phyloP scores from a whole-genome alignment of 108 stramenopile genomes.

The Ochromonas danica region DNA sequence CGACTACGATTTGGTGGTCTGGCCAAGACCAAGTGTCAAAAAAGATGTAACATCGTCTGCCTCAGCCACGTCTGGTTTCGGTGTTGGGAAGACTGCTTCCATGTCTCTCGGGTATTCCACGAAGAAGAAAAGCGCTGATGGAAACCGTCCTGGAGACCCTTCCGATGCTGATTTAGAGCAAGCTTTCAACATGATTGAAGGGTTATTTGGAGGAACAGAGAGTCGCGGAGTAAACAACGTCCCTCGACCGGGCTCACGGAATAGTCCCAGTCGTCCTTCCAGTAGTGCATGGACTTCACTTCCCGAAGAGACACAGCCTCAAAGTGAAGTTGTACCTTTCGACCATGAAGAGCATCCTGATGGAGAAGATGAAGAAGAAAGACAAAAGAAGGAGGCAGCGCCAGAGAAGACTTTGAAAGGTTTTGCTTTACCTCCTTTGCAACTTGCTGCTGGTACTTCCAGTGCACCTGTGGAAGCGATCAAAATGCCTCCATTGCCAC shows the following conservation, averaged over 20 bases:
- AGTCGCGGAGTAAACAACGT: no score
- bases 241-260: no score
- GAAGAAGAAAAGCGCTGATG: not conserved
- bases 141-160: not conserved
- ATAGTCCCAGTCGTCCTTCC: not conserved
- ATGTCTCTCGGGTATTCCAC: no score
- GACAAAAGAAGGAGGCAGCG: not conserved
- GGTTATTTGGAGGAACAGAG: not conserved
- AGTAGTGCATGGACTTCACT: not conserved
- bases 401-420: slow-evolving; percentile 19
- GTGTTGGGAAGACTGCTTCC: no score
- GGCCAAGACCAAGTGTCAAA: not conserved
- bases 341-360: slow-evolving; percentile 4
- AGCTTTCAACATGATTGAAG: slow-evolving; percentile 24
- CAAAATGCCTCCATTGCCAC: slow-evolving; percentile 34
- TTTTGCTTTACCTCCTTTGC: not conserved
- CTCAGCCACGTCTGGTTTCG: not conserved
- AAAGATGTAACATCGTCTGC: not conserved
- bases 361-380: not conserved
- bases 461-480: not conserved
- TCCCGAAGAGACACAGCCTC: not conserved
- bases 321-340: not conserved
- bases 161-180: not conserved
- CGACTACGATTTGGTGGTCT: slow-evolving; percentile 26
- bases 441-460: not conserved